These are phyloP conservation scores for Aureobasidium mangrovei DNA, from an alignment of 2,329 filamentous ascomycete species.

Conservation along the genomic window DNA sequence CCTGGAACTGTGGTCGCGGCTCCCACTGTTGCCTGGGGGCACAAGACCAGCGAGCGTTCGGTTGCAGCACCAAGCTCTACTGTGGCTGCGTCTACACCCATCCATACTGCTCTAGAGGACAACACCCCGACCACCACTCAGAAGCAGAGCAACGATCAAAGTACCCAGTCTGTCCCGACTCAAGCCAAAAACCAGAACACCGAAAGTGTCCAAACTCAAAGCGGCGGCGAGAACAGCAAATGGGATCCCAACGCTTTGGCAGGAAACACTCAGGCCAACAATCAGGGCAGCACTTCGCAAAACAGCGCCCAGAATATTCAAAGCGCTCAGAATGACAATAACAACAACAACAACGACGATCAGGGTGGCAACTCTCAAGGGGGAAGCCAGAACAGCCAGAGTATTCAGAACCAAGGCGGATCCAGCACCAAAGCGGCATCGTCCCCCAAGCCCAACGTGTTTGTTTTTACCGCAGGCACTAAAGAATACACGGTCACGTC, in stretches of 20 bases:
- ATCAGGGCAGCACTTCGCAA: neutral
- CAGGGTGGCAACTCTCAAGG: neutral
- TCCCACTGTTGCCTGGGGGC: constrained; percentile 15
- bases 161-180: neutral
- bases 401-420: neutral
- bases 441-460: neutral
- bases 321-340: neutral
- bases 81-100: constrained; percentile 15
- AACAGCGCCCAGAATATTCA: neutral
- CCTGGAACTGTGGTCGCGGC: constrained; percentile 15
- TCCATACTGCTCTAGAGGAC: constrained; percentile 16
- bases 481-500: neutral
- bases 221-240: neutral
- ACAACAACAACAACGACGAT: neutral
- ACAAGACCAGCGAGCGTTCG: neutral
- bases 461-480: neutral
- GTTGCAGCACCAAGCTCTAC: constrained; percentile 15
- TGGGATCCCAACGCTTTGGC: neutral
- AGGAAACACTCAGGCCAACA: neutral
- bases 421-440: neutral
- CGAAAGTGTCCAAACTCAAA: neutral
- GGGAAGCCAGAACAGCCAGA: neutral
- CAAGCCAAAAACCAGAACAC: neutral
- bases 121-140: neutral
- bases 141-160: neutral